Base-by-base conservation (phyloP, 2,329 filamentous ascomycete species). In the Stagonosporopsis rhizophila region DNA sequence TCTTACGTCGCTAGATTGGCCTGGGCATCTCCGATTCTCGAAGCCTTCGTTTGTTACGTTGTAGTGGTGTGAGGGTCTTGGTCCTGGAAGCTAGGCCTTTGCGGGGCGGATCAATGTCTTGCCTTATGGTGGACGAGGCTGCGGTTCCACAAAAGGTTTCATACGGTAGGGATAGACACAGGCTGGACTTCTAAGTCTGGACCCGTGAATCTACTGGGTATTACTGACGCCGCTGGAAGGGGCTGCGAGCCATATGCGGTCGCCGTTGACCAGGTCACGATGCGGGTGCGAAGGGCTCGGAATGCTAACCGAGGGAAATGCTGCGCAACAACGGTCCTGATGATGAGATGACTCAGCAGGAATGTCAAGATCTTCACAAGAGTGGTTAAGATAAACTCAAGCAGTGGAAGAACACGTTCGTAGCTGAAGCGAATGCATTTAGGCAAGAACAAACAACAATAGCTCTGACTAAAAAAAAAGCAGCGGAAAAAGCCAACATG, bases 401-500 rank as follows among this genome's bases (percentile, higher is more conserved):
- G 17, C 2, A 44, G 19, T 30, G 9, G 19, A 34, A 23, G 17
- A 17, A 15, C 11, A 23, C 3, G 19, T 49, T 38, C 2, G 5
- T 37, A 12, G 19, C 14, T 32, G 8, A 41, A 51, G 30, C 47
- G 41, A 51, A 56, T 46, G 23, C 41, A 56, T 51, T 32, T 19
- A 44, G n/a, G 32, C 19, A 30, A 20, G 19, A 44, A 22, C n/a
- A 41, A 39, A 6, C 12, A 46, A 32, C 4, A 38, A 48, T 23
- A 12, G 19, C 41, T 25, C 47, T 5, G 9, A 27, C 5, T 5
- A 27, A 27, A 27, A 27, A 44, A 34, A 5, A 52, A 57, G 20
- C 44, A 57, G 32, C 54, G 40, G 44, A 44, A 39, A 47, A 57
- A 48, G 6, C n/a, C 19, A 53, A 35, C 42, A 56, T 56, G 46